Evolutionary conservation across 2,329 filamentous ascomycete genomes (phyloP).

Genomic region (Cercospora brassicicola): DNA sequence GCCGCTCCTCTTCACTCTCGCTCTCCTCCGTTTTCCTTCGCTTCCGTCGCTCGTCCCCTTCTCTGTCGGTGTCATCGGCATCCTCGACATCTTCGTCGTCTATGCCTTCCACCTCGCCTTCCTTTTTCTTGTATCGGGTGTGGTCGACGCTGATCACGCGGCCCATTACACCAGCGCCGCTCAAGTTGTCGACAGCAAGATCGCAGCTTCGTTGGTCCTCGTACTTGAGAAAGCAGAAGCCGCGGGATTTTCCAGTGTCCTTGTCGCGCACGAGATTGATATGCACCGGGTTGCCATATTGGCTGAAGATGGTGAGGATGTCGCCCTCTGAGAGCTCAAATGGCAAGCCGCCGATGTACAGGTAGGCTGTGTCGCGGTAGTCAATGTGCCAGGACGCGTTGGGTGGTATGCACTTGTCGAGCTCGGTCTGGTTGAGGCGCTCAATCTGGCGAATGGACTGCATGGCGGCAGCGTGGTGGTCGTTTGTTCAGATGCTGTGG

Average conservation of each 20-base stretch:
- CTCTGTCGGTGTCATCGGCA: slow-evolving; percentile 45
- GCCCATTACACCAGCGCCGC: slow-evolving; percentile 79
- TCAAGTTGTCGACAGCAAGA: slow-evolving; percentile 91
- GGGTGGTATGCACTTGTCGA: slow-evolving; percentile 81
- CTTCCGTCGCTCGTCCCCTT: slow-evolving; percentile 48
- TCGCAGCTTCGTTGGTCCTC: slow-evolving; percentile 96
- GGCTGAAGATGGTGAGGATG: slow-evolving; percentile 92
- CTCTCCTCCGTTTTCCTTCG: slow-evolving; percentile 35
- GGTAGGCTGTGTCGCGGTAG: slow-evolving; percentile 93
- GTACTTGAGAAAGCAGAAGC: slow-evolving; percentile 96
- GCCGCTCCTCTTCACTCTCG: slow-evolving; percentile 50
- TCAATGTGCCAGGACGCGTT: slow-evolving; percentile 95
- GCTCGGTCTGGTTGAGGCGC: slow-evolving; percentile 88
- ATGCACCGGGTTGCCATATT: slow-evolving; percentile 92
- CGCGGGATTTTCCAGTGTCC: slow-evolving; percentile 90
- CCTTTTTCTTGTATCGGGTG: slow-evolving; percentile 82
- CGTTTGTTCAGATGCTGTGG: neutral
- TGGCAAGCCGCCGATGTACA: slow-evolving; percentile 92
- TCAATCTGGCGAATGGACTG: slow-evolving; percentile 92
- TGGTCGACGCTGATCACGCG: slow-evolving; percentile 86
- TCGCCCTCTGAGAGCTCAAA: slow-evolving; percentile 95
- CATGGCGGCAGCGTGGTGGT: slow-evolving; percentile 57
- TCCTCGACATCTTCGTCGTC: slow-evolving; percentile 57
- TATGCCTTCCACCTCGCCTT: slow-evolving; percentile 57
- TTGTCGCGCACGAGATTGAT: slow-evolving; percentile 91